Evolutionary conservation across 139 green algal species (phyloP), one percentile per base, ranked within the genome.

Genomic region (Chlamydomonas sp.): DNA sequence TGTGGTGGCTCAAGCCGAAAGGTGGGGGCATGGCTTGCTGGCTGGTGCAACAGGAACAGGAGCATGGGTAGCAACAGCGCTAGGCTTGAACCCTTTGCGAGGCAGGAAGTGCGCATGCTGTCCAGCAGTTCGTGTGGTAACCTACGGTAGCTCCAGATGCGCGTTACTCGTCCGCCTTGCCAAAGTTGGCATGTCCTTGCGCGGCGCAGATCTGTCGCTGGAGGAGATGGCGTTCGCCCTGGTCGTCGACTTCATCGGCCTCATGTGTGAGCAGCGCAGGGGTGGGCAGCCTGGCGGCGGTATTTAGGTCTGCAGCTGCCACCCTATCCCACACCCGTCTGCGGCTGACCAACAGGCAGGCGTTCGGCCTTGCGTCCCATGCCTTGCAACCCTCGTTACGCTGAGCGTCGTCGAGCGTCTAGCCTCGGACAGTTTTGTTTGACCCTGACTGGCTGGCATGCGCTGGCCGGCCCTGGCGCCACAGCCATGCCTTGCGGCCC

Each of bases 161-260:
- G 4, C 5, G 17, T 18, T 49, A 60, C 0, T 5, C 77, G 5
- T 5, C 6, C 17, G 15, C 58, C 76, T 49, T 6, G 3, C 76
- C 76, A 14, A 14, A 64, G 1, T 3, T 14, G 9, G 9, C 15
- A 5, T 6, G 18, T 17, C 62, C 63, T 18, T 20, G 14, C 59
- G 31, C 31, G 31, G 31, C 57, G 9, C 63, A 85, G 80, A 10
- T 5, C 68, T 85, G 58, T 68, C 80, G 17, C 49, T 85, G 80
- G 80, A 85, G 67, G 80, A 85, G 80, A 77, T 85, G 80, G 60
- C 80, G 3, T 59, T 85, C n/a, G 68, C 63, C 14, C 80, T 85
- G 8, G 74, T 85, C 15, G 58, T 85, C 3, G 80, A 85, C 67
- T 16, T 85, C 1, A 20, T 78, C 15, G 80, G 80, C 2, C 6